These are phyloP conservation scores for Phalaenopsis aphrodite DNA, from an alignment of 106 monocot genomes.

Conservation along the genomic window DNA sequence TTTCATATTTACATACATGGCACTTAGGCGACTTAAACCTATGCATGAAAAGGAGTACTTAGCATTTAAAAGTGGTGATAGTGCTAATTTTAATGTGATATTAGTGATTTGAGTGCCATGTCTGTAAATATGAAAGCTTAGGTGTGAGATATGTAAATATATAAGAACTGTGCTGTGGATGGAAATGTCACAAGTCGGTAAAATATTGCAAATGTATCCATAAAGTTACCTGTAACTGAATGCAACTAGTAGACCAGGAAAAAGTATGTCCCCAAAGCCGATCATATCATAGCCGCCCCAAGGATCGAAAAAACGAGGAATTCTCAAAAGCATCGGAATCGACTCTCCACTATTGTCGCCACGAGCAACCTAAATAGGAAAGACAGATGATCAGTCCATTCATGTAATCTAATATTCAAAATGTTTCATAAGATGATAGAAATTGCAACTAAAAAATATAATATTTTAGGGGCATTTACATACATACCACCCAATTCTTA, in stretches of 20 bases:
- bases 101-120: too few species aligned
- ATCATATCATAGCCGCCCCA: constrained; percentile 99
- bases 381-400: not conserved
- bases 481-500: too few species aligned
- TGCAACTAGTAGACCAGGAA: constrained; percentile 94
- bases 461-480: too few species aligned
- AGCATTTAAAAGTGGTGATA: too few species aligned
- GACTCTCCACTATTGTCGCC: constrained; percentile 76
- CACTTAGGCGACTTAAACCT: too few species aligned
- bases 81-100: too few species aligned
- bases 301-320: constrained; percentile 86
- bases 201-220: not conserved
- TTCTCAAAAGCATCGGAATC: constrained; percentile 94
- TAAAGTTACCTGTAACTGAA: constrained; percentile 77
- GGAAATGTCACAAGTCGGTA: not conserved
- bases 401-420: not conserved
- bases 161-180: too few species aligned
- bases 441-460: not conserved
- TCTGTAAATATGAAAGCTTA: too few species aligned
- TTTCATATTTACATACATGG: too few species aligned
- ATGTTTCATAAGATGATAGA: not conserved
- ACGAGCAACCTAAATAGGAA: constrained; percentile 68
- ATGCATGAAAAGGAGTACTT: too few species aligned
- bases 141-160: too few species aligned
- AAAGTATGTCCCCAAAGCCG: constrained; percentile 98